A percentile compares a stretch with the other conserved stretches of the same genome.
phyloP scores from a whole-genome alignment of 805 yeast species.

The Brettanomyces sp. region DNA sequence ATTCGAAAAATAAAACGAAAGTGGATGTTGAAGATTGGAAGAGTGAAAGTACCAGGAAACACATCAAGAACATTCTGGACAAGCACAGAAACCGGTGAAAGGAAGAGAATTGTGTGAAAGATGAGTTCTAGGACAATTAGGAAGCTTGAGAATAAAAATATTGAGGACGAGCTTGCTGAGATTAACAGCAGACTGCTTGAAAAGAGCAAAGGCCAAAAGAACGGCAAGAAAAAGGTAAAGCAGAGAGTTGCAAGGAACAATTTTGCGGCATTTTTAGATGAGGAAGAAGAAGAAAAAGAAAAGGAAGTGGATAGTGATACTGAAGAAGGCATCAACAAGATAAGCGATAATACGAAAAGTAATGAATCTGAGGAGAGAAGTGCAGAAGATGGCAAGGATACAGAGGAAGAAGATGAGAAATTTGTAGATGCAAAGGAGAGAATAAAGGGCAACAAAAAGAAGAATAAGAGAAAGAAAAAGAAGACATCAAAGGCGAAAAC shows the following conservation, averaged over 20 bases:
- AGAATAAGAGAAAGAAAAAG: background rate
- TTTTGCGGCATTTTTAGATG: slow-evolving; percentile 32
- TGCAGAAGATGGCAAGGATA: background rate
- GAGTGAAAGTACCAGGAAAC: too few species aligned
- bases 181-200: slow-evolving; percentile 2
- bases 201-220: slow-evolving; percentile 2
- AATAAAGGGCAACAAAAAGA: background rate
- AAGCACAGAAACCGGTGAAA: too few species aligned
- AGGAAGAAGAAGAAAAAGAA: slow-evolving; percentile 2
- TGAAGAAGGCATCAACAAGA: background rate
- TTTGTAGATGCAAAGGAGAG: background rate
- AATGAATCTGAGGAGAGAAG: background rate
- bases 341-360: background rate
- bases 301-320: background rate
- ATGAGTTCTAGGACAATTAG: slow-evolving; percentile 47
- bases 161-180: slow-evolving; percentile 18
- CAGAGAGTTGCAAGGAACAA: slow-evolving; percentile 26
- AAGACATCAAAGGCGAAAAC: slow-evolving; percentile 4
- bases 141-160: slow-evolving; percentile 28
- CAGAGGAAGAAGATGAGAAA: background rate
- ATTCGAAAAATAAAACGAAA: too few species aligned
- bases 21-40: too few species aligned
- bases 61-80: too few species aligned
- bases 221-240: slow-evolving; percentile 10
- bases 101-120: too few species aligned